A percentile compares a stretch with the other conserved stretches of the same genome.
phyloP scores from a whole-genome alignment of 2,329 filamentous ascomycete species.

The Sordariomycetes sp. region DNA sequence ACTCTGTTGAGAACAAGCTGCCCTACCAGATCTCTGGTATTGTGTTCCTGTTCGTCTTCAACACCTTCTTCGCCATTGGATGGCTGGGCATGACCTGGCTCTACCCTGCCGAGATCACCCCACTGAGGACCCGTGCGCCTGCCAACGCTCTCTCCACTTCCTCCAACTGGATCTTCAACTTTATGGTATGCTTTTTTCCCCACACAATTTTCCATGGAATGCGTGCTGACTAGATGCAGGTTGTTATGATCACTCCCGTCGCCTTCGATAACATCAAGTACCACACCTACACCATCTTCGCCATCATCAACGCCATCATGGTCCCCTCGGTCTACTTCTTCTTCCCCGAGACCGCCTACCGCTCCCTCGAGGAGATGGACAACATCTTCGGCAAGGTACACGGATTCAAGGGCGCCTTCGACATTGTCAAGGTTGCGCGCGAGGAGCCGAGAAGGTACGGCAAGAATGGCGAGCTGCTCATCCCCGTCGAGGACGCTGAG shows the following conservation, averaged over 20 bases:
- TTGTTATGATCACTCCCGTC: constrained; percentile 55
- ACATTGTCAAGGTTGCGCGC: constrained; percentile 25
- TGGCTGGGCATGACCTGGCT: constrained; percentile 54
- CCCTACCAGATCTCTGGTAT: constrained; percentile 50
- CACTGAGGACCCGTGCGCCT: constrained; percentile 55
- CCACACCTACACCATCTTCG: constrained; percentile 58
- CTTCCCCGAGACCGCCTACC: constrained; percentile 56
- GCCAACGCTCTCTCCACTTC: constrained; percentile 47
- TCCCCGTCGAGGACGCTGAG: constrained; percentile 30
- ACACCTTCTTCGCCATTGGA: constrained; percentile 48
- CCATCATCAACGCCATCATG: constrained; percentile 54
- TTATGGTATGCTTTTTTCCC: constrained; percentile 28
- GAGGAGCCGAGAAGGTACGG: constrained; percentile 47
- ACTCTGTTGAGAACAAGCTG: constrained; percentile 36
- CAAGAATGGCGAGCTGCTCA: constrained; percentile 48
- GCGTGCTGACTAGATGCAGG: constrained; percentile 10
- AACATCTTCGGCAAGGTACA: constrained; percentile 50
- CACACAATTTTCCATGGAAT: background rate
- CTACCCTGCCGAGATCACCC: constrained; percentile 58
- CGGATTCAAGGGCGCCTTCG: constrained; percentile 25
- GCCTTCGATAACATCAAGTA: constrained; percentile 47
- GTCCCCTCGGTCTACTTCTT: constrained; percentile 50
- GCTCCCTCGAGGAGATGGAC: constrained; percentile 60
- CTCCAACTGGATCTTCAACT: constrained; percentile 56
- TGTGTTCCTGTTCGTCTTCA: constrained; percentile 57